Conservation (phyloP, 2,329 filamentous ascomycete species). For the Fusarium xyrophilum region DNA sequence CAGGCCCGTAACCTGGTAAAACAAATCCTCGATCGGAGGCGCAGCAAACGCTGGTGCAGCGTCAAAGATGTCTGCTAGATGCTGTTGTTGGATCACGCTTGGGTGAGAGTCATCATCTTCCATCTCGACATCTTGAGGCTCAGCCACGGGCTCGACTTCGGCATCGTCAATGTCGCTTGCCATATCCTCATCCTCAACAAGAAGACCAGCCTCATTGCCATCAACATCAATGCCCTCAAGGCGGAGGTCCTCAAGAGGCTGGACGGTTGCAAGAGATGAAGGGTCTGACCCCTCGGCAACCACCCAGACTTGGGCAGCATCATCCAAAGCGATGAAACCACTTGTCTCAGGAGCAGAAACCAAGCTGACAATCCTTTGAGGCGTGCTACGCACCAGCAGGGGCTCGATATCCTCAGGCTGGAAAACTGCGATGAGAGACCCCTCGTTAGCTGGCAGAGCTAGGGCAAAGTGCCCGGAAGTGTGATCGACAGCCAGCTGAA, state of each 20-base stretch:
- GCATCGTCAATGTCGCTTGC: constrained; percentile 54
- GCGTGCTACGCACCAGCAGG: constrained; percentile 63
- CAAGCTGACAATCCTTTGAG: constrained; percentile 69
- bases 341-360: constrained; percentile 68
- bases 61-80: constrained; percentile 74
- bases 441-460: constrained; percentile 56
- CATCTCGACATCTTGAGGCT: constrained; percentile 54
- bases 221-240: constrained; percentile 51
- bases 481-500: constrained; percentile 75
- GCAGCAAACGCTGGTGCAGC: constrained; percentile 71
- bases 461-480: constrained; percentile 71
- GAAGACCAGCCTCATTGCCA: constrained; percentile 40
- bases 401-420: constrained; percentile 65
- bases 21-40: constrained; percentile 76
- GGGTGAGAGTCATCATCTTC: constrained; percentile 59
- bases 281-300: constrained; percentile 66
- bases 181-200: constrained; percentile 53
- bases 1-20: constrained; percentile 70
- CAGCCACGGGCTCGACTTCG: constrained; percentile 47
- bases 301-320: constrained; percentile 74
- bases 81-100: constrained; percentile 71
- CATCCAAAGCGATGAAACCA: constrained; percentile 79
- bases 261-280: constrained; percentile 58
- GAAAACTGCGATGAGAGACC: constrained; percentile 71
- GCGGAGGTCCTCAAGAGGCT: constrained; percentile 62